These are phyloP conservation scores for Fragaria ananassa DNA, from an alignment of 306 rosid species.

Conservation along the genomic window DNA sequence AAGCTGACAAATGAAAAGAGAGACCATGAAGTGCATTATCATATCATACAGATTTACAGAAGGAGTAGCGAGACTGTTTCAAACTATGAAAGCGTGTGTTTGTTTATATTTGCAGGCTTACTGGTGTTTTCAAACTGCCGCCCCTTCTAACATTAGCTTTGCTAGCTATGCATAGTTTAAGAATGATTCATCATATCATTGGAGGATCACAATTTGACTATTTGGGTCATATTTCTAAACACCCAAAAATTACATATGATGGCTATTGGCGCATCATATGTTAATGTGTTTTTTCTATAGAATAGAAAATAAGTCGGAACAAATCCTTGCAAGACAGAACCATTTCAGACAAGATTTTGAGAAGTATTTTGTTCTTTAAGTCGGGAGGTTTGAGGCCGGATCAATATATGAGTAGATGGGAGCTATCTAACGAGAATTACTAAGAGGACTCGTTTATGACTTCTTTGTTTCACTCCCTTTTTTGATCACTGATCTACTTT, in stretches of 20 bases:
- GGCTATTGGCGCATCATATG: neutral
- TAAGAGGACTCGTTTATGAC: too few species aligned
- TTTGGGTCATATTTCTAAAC: neutral
- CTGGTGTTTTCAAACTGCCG: conserved; percentile 30
- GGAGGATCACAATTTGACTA: neutral
- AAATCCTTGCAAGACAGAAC: neutral
- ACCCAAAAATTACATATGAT: neutral
- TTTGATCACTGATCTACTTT: too few species aligned
- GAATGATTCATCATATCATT: neutral
- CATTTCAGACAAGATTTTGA: neutral
- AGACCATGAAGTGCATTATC: neutral
- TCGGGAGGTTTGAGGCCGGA: neutral
- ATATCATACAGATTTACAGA: neutral
- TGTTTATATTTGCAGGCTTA: conserved; percentile 8
- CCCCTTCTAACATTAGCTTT: neutral
- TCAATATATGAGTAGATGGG: too few species aligned
- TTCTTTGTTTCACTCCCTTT: too few species aligned
- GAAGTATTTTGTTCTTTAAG: neutral
- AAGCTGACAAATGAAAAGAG: conserved; percentile 34
- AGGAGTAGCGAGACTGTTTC: conserved; percentile 15
- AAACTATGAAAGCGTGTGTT: neutral
- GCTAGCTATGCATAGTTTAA: neutral
- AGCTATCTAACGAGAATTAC: too few species aligned
- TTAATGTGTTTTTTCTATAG: too few species aligned
- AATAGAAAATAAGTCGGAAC: neutral